Evolutionary conservation across 495 filamentous ascomycete genomes (phyloP).

Genomic region (Hyaloscypha variabilis): DNA sequence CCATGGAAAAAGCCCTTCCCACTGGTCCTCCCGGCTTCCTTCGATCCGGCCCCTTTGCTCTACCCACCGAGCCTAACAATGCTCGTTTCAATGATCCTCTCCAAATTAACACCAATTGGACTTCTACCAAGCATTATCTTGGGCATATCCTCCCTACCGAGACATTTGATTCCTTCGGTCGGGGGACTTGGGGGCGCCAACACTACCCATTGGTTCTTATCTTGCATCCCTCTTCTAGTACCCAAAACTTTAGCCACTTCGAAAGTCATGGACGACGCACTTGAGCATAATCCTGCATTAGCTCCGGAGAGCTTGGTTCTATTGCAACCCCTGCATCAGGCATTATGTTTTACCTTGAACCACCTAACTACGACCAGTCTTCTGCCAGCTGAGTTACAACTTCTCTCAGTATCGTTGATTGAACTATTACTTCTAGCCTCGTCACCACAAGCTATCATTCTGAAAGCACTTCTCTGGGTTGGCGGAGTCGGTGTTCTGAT

Average conservation of each 20-base stretch:
- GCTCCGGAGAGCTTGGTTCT: constrained; percentile 57
- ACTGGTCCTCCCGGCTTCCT: constrained; percentile 64
- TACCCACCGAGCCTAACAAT: constrained; percentile 82
- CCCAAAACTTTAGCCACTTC: constrained; percentile 8
- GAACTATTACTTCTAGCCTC: constrained; percentile 76
- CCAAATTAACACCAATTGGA: constrained; percentile 52
- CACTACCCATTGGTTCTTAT: constrained; percentile 72
- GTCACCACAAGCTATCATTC: constrained; percentile 83
- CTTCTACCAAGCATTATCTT: constrained; percentile 82
- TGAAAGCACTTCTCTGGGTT: constrained; percentile 83
- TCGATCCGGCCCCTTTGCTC: constrained; percentile 89
- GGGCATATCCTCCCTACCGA: constrained; percentile 76
- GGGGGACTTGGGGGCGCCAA: constrained; percentile 57
- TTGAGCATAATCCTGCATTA: constrained; percentile 7
- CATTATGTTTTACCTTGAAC: constrained; percentile 70
- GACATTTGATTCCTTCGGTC: constrained; percentile 66
- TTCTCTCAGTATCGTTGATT: constrained; percentile 80
- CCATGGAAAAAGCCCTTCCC: constrained; percentile 26
- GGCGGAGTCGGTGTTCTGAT: constrained; percentile 80
- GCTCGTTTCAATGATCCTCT: constrained; percentile 77
- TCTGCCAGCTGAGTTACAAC: constrained; percentile 81
- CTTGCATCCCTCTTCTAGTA: constrained; percentile 60
- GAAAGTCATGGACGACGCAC: not conserved
- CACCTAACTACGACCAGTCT: constrained; percentile 87
- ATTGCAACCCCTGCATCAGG: constrained; percentile 86